phyloP scores from a whole-genome alignment of 2,329 filamentous ascomycete genomes.

The Myriosclerotinia duriaeana region DNA sequence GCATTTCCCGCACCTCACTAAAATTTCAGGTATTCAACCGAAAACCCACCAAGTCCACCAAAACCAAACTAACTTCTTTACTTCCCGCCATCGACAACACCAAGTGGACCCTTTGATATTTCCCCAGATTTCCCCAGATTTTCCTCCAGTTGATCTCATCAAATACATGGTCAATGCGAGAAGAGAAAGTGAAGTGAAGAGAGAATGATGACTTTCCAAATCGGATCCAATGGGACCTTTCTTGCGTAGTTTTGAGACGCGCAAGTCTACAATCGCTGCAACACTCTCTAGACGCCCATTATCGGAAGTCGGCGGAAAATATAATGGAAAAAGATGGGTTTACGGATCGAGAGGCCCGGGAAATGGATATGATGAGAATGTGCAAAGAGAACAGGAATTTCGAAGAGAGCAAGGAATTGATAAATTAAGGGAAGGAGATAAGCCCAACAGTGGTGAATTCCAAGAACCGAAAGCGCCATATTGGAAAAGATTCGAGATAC shows the following conservation, averaged over 20 bases:
- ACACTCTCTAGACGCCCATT: background rate
- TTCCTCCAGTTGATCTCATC: background rate
- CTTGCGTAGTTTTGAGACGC: conserved; percentile 14
- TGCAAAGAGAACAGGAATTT: background rate
- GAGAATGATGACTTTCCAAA: conserved; percentile 1
- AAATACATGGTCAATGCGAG: conserved; percentile 20
- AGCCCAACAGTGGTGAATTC: background rate
- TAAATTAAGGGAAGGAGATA: background rate
- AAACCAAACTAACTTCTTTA: conserved; percentile 12
- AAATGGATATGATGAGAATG: background rate
- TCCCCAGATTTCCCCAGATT: conserved; percentile 20
- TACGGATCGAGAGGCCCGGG: background rate
- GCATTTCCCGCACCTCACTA: conserved; percentile 9
- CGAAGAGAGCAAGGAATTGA: too few relatives aligned
- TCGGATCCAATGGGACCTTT: background rate
- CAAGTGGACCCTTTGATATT: conserved; percentile 12
- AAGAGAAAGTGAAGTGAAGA: background rate
- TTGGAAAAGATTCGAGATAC: conserved; percentile 4
- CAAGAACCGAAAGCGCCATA: background rate
- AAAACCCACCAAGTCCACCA: conserved; percentile 4
- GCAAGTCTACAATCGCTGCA: conserved; percentile 9
- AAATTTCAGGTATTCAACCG: conserved; percentile 11
- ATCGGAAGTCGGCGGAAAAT: background rate
- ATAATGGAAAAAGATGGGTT: conserved; percentile 4
- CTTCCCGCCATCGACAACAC: conserved; percentile 19